Evolutionary conservation across 345 rosid species (phyloP), one percentile per base, ranked within the genome.

Genomic region (Cardamine resedifolia): DNA sequence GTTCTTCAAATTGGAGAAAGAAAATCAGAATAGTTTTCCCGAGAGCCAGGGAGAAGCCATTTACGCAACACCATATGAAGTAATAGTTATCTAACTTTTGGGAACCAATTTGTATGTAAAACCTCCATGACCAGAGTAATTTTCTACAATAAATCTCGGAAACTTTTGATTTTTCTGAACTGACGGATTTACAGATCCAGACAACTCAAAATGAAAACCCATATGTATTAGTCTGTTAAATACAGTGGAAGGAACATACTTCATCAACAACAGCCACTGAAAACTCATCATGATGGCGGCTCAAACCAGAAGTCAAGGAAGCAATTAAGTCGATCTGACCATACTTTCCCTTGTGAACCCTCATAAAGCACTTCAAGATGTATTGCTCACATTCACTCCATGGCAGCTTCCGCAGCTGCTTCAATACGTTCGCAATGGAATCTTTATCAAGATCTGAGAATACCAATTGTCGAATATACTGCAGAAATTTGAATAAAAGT

Each of bases 261-360:
- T 96, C 99, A 73, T 96, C 99, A 76, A 92, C 98, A 78, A 96
- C 95, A 62, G 96, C 96, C 50, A 96, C 97, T 1, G 97, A 87
- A 85, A 96, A 92, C 77, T 90, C 96, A 83, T 92, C 99, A 83
- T 92, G 99, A 85, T 96, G 85, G 74, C 95, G 92, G 74, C 97
- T 92, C 83, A 96, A 87, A 80, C 97, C 95, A 81, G 97, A 87
- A 74, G 98, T 96, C 72, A 96, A 91, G 67, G 98, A 92, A 74
- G 98, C 99, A 85, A 92, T 79, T 85, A 96, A 82, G 77, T 96
- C 96, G 78, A 96, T 96, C 79, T 96, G 99, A 64, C 98, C 92
- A 77, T 90, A 96, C 78, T 92, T 96, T 61, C 99, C 99, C 74
- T 79, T 90, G 80, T 92, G 95, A 53, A 92, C 90, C 84, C 92